Evolutionary conservation across 352 stramenopile species (phyloP).

Genomic region (Globisporangium polare): DNA sequence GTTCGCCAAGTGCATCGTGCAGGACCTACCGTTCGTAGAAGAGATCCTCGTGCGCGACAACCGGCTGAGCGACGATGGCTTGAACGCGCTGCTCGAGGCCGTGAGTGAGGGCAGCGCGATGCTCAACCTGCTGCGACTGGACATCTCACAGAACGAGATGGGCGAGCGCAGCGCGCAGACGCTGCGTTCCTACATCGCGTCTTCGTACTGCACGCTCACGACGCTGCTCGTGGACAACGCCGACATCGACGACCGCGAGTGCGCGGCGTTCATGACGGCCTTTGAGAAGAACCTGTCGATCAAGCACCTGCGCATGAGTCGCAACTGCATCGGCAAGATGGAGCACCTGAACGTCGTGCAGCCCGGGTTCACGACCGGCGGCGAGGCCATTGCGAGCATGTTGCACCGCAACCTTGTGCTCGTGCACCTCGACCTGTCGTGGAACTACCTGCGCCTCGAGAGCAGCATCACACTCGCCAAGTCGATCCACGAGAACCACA

Average conservation of each 20-base stretch:
- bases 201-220: slow-evolving; percentile 52
- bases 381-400: slow-evolving; percentile 88
- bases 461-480: slow-evolving; percentile 64
- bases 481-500: slow-evolving; percentile 63
- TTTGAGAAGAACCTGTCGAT: slow-evolving; percentile 84
- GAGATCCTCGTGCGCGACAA: slow-evolving; percentile 88
- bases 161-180: slow-evolving; percentile 54
- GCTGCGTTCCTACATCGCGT: slow-evolving; percentile 52
- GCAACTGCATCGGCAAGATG: slow-evolving; percentile 85
- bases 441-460: slow-evolving; percentile 86
- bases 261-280: slow-evolving; percentile 76
- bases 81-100: slow-evolving; percentile 53
- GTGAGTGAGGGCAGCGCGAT: slow-evolving; percentile 50
- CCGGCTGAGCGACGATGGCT: slow-evolving; percentile 70
- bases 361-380: slow-evolving; percentile 77
- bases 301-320: slow-evolving; percentile 61
- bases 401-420: slow-evolving; percentile 75
- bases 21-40: slow-evolving; percentile 61
- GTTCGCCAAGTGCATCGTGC: slow-evolving; percentile 56
- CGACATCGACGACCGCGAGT: slow-evolving; percentile 88
- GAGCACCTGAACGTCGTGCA: slow-evolving; percentile 88
- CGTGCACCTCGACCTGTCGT: slow-evolving; percentile 79
- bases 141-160: slow-evolving; percentile 77
- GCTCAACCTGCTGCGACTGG: slow-evolving; percentile 43
- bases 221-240: slow-evolving; percentile 73